Conservation (phyloP, 2,329 filamentous ascomycete species). For the Ceratocystis cubensis region DNA sequence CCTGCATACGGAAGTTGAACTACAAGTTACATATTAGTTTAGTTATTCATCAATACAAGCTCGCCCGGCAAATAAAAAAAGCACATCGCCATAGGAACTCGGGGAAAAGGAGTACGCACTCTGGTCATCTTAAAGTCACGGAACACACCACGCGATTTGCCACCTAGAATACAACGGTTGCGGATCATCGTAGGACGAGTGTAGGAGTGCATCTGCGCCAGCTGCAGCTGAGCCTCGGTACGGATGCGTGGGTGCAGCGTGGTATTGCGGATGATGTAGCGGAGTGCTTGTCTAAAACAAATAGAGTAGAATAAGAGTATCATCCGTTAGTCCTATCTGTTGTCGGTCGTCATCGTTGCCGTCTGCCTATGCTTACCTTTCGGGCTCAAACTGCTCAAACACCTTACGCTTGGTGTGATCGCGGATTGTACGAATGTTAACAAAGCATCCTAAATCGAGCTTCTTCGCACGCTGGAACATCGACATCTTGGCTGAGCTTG, state of each 20-base stretch:
- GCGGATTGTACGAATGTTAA: constrained; percentile 77
- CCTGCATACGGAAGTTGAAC: constrained; percentile 90
- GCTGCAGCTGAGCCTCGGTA: constrained; percentile 82
- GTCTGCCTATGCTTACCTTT: constrained; percentile 48
- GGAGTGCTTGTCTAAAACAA: constrained; percentile 63
- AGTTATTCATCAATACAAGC: not conserved
- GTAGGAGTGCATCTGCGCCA: constrained; percentile 92
- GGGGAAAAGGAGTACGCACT: constrained; percentile 43
- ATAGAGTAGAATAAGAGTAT: constrained; percentile 6
- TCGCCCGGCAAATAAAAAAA: not conserved
- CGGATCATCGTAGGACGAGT: constrained; percentile 86
- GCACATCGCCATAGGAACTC: not conserved
- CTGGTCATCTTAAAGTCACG: constrained; percentile 84
- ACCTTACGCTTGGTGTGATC: constrained; percentile 96
- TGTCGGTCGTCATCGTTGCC: not conserved
- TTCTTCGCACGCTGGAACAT: constrained; percentile 74
- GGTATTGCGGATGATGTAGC: constrained; percentile 89
- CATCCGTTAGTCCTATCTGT: not conserved
- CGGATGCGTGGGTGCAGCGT: constrained; percentile 68
- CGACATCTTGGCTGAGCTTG: constrained; percentile 46
- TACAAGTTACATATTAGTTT: constrained; percentile 29
- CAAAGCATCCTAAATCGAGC: constrained; percentile 75
- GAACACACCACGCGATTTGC: constrained; percentile 81
- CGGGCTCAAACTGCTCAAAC: constrained; percentile 72
- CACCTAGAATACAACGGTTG: constrained; percentile 84